Percentiles rank a stretch among this genome's conserved stretches.
These are phyloP conservation scores for Ziziphus jujuba DNA, from an alignment of 306 rosid species.

Conservation along the genomic window DNA sequence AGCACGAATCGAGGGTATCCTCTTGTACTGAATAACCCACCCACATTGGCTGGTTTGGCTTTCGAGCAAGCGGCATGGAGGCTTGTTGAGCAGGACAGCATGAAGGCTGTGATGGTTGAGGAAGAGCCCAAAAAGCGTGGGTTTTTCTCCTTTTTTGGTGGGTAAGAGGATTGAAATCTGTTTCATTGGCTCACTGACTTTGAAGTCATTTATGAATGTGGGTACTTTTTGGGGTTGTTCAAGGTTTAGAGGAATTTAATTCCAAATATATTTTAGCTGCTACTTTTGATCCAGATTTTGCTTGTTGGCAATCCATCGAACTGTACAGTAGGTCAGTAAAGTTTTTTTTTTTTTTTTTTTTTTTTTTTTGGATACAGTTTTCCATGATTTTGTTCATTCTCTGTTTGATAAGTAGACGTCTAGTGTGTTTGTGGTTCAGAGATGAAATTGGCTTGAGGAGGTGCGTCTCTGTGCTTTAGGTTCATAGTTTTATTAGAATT, in stretches of 20 bases:
- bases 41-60: conserved; percentile 92
- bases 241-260: not conserved
- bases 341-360: conserved; percentile 14
- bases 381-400: conserved; percentile 19
- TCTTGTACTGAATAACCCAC: conserved; percentile 84
- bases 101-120: conserved; percentile 90
- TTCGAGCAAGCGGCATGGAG: conserved; percentile 99
- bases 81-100: conserved; percentile 94
- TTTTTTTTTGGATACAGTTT: too few species aligned
- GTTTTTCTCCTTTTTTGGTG: conserved; percentile 94
- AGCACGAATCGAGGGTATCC: conserved; percentile 96
- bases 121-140: conserved; percentile 90
- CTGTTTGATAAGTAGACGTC: conserved; percentile 12
- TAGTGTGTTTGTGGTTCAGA: conserved; percentile 5
- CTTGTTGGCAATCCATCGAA: conserved; percentile 12
- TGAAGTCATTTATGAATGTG: not conserved
- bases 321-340: conserved; percentile 46
- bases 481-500: not conserved
- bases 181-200: too few species aligned
- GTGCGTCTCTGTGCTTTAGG: not conserved
- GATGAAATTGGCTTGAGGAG: not conserved
- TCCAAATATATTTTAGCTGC: too few species aligned
- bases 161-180: conserved; percentile 7
- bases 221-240: not conserved
- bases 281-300: too few species aligned